phyloP scores from a whole-genome alignment of 148 eudicot species.

The Camellia sinensis region DNA sequence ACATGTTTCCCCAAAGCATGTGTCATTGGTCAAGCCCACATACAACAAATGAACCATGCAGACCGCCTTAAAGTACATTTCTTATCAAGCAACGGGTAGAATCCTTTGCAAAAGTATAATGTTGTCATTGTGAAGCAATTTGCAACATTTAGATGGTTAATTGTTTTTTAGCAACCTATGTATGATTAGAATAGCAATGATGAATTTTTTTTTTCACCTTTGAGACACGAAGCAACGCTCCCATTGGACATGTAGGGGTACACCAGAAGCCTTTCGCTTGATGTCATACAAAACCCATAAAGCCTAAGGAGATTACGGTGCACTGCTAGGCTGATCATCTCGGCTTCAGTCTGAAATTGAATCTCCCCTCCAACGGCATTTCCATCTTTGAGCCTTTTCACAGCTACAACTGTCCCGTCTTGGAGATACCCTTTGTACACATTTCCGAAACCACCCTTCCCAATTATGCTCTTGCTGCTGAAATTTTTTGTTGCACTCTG shows the following conservation, averaged over 20 bases:
- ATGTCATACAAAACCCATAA: slow-evolving; percentile 83
- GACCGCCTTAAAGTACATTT: too few relatives aligned
- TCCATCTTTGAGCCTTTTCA: slow-evolving; percentile 89
- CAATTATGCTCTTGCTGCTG: slow-evolving; percentile 81
- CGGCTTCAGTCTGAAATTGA: slow-evolving; percentile 97
- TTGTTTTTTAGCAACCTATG: too few relatives aligned
- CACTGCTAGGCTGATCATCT: slow-evolving; percentile 97
- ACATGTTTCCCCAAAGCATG: too few relatives aligned
- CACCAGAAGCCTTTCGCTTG: slow-evolving; percentile 72
- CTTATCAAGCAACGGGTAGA: too few relatives aligned
- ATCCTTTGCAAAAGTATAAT: too few relatives aligned
- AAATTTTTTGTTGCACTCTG: slow-evolving; percentile 82
- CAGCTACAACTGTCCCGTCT: slow-evolving; percentile 83
- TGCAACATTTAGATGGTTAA: too few relatives aligned
- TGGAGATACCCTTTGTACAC: slow-evolving; percentile 81
- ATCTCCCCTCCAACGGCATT: slow-evolving; percentile 70
- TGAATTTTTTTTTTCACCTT: slow-evolving; percentile 51
- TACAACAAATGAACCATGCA: too few relatives aligned
- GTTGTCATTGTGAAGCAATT: too few relatives aligned
- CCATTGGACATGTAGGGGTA: slow-evolving; percentile 99
- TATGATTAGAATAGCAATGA: neutral
- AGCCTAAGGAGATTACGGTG: slow-evolving; percentile 90
- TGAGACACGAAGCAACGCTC: slow-evolving; percentile 92
- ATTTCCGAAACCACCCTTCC: slow-evolving; percentile 90
- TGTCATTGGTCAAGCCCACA: too few relatives aligned